Base-by-base conservation (phyloP, 495 filamentous ascomycete species). In the Talaromyces wortmannii region DNA sequence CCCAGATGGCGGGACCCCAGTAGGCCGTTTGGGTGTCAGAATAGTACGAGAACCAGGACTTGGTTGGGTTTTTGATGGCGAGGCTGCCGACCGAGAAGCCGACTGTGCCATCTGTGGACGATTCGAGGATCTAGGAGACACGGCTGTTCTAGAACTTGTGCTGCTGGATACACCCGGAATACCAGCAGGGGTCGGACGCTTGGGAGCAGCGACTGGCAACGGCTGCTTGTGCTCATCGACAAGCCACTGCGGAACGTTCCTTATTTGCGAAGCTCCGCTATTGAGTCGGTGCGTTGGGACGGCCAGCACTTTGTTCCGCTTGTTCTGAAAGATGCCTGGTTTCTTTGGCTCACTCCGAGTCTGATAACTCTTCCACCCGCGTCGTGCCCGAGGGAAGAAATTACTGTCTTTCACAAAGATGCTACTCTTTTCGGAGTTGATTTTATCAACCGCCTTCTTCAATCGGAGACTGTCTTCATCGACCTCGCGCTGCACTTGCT, bases 391-490 rank as follows among this genome's bases (percentile, higher is more conserved):
- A 16, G 71, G 62, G 42, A 71, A 56, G 30, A 55, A 56, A 40
- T 62, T 50, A 10, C 55, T 61, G 48, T 70, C 65, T 33, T 65
- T 55, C 30, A 79, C 67, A 18, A 82, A 63, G 50, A 77, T 75
- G 17, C 71, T 69, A 4, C 67, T 72, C n/a, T 74, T 70, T 45
- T 78, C 69, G 23, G 74, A 71, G 50, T 74, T 75, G 53, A 83
- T 72, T 3, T 71, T 74, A 32, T 78, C 71, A 50, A 83, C 61
- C 4, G 72, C 70, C 59, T 71, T 69, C 48, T 76, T 78, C 46
- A 84, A 63, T 33, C 61, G 66, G 47, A 75, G 70, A 8, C 77
- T 70, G 56, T 83, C 78, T 47, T 72, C 64, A 15, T 78, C 70
- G 8, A 80, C 67, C 16, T 74, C 72, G 44, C 66, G 69, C 56